A percentile compares a stretch with the other conserved stretches of the same genome.
phyloP scores from a whole-genome alignment of 148 eudicot genomes.

The Beta vulgaris region DNA sequence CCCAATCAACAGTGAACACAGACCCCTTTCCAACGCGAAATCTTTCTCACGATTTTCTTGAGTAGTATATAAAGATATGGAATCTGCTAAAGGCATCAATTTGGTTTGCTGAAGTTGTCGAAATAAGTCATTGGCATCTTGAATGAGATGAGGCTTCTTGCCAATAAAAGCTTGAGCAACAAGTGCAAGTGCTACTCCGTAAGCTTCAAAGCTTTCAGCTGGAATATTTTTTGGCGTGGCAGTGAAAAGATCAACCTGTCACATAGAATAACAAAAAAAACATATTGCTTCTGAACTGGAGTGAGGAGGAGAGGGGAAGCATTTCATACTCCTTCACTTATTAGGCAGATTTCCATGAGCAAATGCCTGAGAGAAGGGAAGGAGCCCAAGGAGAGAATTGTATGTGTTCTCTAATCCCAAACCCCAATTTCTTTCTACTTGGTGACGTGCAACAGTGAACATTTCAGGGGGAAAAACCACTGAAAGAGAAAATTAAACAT shows the following conservation, averaged over 20 bases:
- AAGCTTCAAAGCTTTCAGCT: conserved; percentile 92
- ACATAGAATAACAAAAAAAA: not conserved
- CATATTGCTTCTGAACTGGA: not conserved
- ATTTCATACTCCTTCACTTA: not conserved
- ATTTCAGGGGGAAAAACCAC: not conserved
- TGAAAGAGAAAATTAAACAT: not conserved
- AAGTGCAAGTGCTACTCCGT: conserved; percentile 92
- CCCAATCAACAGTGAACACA: conserved; percentile 95
- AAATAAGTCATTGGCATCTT: conserved; percentile 90
- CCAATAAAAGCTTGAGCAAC: conserved; percentile 84
- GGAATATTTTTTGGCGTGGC: conserved; percentile 91
- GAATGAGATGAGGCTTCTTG: conserved; percentile 86
- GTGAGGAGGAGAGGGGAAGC: not conserved
- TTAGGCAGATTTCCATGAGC: not conserved
- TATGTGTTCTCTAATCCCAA: not conserved
- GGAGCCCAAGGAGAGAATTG: not conserved
- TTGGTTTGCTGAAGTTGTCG: conserved; percentile 90
- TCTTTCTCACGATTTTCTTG: conserved; percentile 64
- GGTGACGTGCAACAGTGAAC: not conserved
- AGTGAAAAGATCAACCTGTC: conserved; percentile 81
- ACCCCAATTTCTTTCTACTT: not conserved
- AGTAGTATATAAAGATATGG: conserved; percentile 37
- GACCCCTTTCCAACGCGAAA: conserved; percentile 92
- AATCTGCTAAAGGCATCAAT: conserved; percentile 46
- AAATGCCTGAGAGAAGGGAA: not conserved